Evolutionary conservation across 129 eudicot genomes (phyloP).

Genomic region (sunflower (Helianthus annuus)): HanXRQr2.0-SUNRISE NC_035434.2:165783565-165784064

Average conservation of each 20-base stretch:
- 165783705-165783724: neutral
- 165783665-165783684: neutral
- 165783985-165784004: slow-evolving; percentile 46
- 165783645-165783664: neutral
- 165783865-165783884: slow-evolving; percentile 52
- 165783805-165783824: slow-evolving; percentile 21
- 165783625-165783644: too few relatives aligned
- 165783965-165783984: slow-evolving; percentile 50
- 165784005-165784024: slow-evolving; percentile 91
- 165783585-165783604: too few relatives aligned
- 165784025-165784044: slow-evolving; percentile 82
- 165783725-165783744: neutral
- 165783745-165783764: neutral
- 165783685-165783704: neutral
- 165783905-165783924: slow-evolving; percentile 42
- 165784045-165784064: slow-evolving; percentile 80
- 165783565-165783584: too few relatives aligned
- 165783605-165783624: too few relatives aligned
- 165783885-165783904: slow-evolving; percentile 54
- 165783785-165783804: slow-evolving; percentile 33
- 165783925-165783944: slow-evolving; percentile 53
- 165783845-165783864: slow-evolving; percentile 26
- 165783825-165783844: slow-evolving; percentile 64
- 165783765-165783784: slow-evolving; percentile 30
- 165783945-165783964: slow-evolving; percentile 61